Evolutionary conservation across 495 filamentous ascomycete genomes (phyloP), one percentile per base, ranked within the genome.

Genomic region (Penicillium soppii): DNA sequence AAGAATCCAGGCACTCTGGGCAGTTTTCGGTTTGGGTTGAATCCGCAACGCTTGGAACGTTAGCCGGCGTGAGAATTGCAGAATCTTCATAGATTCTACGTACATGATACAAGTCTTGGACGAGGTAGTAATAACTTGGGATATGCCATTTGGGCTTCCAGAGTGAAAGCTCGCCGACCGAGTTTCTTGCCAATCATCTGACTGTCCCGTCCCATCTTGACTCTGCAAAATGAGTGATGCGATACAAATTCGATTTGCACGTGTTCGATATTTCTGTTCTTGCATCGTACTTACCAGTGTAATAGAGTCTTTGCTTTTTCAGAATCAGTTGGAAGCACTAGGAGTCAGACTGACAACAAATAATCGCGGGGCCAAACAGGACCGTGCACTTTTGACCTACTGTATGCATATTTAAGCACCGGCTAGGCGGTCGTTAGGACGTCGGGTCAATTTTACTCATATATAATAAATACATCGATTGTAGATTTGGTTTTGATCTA

Each of bases 61-160:
- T 30, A 48, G 46, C 17, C 29, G n/a, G n/a, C n/a, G n/a, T 32
- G 3, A 7, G 8, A 7, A 3, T 12, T 3, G 7, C 29, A 12
- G 1, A 12, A 7, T 10, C n/a, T 29, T 29, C 10, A 7, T 13
- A 21, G 2, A 5, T 15, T 21, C 10, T 15, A 30, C 46, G 3
- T 39, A 48, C 46, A 48, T 48, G 7, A 48, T 48, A 16, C 35
- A 48, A 4, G 26, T 26, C 13, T 39, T 39, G 9, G 46, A 48
- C 46, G 35, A 48, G 26, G 25, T 16, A 20, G 46, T 33, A 40
- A 48, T 17, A 15, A 30, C 30, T 20, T 26, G 2, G 22, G 35
- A 39, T 20, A 48, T 21, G 7, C 29, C 25, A 2, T 15, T 48
- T 9, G 46, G 21, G 15, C 22, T 17, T 8, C 23, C 16, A 20